These are phyloP conservation scores for Lotmaria passim DNA, from an alignment of 208 protist species.

Conservation along the genomic window DNA sequence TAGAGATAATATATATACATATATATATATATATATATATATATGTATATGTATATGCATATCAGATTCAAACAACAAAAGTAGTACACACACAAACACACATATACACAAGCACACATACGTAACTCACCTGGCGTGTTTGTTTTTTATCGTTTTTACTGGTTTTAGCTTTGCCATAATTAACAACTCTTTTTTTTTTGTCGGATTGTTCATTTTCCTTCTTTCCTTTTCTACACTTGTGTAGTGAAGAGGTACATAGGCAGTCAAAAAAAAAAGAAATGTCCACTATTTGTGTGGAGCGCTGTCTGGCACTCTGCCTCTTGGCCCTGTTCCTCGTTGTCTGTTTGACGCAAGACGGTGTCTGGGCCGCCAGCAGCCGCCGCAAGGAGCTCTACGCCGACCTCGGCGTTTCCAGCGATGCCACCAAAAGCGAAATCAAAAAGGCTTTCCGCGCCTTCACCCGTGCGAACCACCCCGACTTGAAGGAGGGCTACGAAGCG, in stretches of 20 bases:
- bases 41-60: too few species aligned
- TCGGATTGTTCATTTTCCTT: too few species aligned
- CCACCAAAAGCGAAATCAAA: slow-evolving; percentile 73
- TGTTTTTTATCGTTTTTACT: too few species aligned
- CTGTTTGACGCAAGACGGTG: slow-evolving; percentile 11
- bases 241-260: too few species aligned
- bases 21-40: too few species aligned
- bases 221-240: neutral
- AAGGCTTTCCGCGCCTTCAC: slow-evolving; percentile 80
- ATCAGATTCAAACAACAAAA: too few species aligned
- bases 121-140: too few species aligned
- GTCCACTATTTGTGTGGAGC: neutral
- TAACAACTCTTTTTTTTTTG: too few species aligned
- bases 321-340: slow-evolving; percentile 29
- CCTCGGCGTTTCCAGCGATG: slow-evolving; percentile 56
- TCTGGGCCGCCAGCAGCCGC: slow-evolving; percentile 16
- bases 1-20: too few species aligned
- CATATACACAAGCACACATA: too few species aligned
- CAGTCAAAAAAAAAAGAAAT: neutral
- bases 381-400: slow-evolving; percentile 70
- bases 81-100: too few species aligned
- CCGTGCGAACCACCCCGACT: slow-evolving; percentile 85
- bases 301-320: slow-evolving; percentile 15
- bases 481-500: slow-evolving; percentile 83
- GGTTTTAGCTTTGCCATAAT: too few species aligned